Conservation (phyloP, 352 stramenopile species). For the Phytophthora kernoviae region DNA sequence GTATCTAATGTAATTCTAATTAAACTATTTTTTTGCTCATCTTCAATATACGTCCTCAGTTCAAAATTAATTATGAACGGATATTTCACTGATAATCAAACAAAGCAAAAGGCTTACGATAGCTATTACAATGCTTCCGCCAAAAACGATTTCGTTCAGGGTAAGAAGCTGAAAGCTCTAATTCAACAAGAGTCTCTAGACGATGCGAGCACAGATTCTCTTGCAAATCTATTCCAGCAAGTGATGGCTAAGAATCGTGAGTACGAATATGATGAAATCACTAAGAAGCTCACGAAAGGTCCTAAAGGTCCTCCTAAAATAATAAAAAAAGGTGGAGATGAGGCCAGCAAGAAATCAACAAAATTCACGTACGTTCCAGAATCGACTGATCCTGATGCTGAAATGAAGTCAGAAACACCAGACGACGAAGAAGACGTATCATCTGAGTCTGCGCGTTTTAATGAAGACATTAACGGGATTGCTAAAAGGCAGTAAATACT, state of each 20-base stretch:
- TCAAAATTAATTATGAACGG: constrained; percentile 15
- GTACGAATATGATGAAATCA: not conserved
- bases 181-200: constrained; percentile 19
- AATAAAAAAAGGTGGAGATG: too few relatives aligned
- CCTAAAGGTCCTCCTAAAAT: not conserved
- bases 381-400: not conserved
- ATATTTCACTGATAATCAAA: too few relatives aligned
- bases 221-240: constrained; percentile 1
- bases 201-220: constrained; percentile 13
- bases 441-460: too few relatives aligned
- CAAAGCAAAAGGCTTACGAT: constrained; percentile 32
- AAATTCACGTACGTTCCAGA: not conserved
- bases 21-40: constrained; percentile 8
- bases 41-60: constrained; percentile 34
- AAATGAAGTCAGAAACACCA: not conserved
- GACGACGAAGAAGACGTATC: not conserved
- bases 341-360: not conserved
- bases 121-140: constrained; percentile 26
- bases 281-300: constrained; percentile 7
- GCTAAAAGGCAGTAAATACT: constrained; percentile 20
- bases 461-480: constrained; percentile 16
- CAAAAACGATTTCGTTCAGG: constrained; percentile 22
- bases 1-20: too few relatives aligned
- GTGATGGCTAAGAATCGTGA: not conserved
- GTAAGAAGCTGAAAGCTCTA: constrained; percentile 13